Evolutionary conservation across 805 yeast species (phyloP), one percentile per base, ranked within the genome.

Genomic region (Sungouiozyma intestinalis): DNA sequence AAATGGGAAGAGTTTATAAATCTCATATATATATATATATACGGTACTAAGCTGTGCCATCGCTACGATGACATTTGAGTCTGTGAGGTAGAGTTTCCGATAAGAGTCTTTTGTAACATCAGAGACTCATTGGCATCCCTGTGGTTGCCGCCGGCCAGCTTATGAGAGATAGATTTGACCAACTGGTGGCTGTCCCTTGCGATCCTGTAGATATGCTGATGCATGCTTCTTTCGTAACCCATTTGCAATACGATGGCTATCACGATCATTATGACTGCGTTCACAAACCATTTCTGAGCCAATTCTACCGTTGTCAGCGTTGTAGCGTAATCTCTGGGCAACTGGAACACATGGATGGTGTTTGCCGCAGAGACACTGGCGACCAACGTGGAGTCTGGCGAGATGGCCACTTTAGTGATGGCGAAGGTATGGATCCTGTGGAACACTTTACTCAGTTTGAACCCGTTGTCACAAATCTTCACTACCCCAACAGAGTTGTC

Each of bases 311-410:
- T 11, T 7, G 29, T 24, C 29, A 24, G 29, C 29, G 29, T 24
- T 24, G 29, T 24, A 1, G 72, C 63, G 45, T 68, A 68, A 17
- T 69, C 70, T 18, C 60, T 63, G 3, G 92, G 88, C 16, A 85
- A 58, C 43, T 66, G 68, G 44, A 79, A 63, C 7, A 85, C 76
- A 50, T 72, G 76, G 21, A 86, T 73, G 1, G 85, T 71, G 46
- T 81, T 79, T 2, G 92, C 84, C 1, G 88, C 94, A 29, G 90
- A 80, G 0, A 77, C 80, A 17, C 85, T 73, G 2, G 85, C 90
- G 39, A 85, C 62, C 42, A 69, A 70, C 40, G 73, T 63, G 6
- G 88, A 86, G 55, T 76, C 70, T 13, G 83, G 80, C 3, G 86
- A 79, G 45, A 85, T 79, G 2, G 76, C 66, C 8, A 85, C 76